A percentile compares a stretch with the other conserved stretches of the same genome.
These are phyloP conservation scores for Leccinum disarticulatum DNA, from an alignment of 768 basidiomycete genomes.

Conservation along the genomic window DNA sequence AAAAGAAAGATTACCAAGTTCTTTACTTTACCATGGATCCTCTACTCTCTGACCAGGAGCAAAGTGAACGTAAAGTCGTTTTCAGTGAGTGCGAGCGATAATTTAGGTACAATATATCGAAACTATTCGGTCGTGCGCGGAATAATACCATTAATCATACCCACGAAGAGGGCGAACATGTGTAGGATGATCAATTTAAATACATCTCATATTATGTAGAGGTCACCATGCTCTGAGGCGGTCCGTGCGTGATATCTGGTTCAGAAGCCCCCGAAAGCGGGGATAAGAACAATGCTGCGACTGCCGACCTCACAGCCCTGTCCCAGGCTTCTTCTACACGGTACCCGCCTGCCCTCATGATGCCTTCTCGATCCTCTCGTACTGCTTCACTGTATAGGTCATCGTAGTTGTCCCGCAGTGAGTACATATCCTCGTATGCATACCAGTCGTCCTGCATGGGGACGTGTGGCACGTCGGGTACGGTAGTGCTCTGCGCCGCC, in stretches of 20 bases:
- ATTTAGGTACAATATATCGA: conserved; percentile 3
- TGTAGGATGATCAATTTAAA: not conserved
- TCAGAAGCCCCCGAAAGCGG: conserved; percentile 41
- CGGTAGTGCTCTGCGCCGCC: conserved; percentile 60
- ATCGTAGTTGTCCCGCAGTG: conserved; percentile 57
- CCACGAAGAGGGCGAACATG: not conserved
- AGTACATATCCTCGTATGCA: conserved; percentile 68
- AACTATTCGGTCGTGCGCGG: not conserved
- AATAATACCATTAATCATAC: not conserved
- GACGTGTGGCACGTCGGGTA: conserved; percentile 79
- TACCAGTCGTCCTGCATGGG: conserved; percentile 78
- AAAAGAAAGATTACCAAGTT: conserved; percentile 69
- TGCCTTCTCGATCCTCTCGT: conserved; percentile 70
- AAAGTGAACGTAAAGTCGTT: conserved; percentile 48
- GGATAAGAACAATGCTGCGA: conserved; percentile 67
- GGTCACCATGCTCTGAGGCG: conserved; percentile 46
- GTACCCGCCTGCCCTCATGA: conserved; percentile 84
- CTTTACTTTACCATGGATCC: conserved; percentile 75
- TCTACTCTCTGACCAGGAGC: conserved; percentile 58
- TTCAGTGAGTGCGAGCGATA: conserved; percentile 43
- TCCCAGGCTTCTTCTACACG: conserved; percentile 83
- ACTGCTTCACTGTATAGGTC: conserved; percentile 78
- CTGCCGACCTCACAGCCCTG: conserved; percentile 69
- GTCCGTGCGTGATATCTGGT: conserved; percentile 2
- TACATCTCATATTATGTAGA: conserved; percentile 24